phyloP scores from a whole-genome alignment of 192 early-diverging fungal species.

The Coemansia reversa region DNA sequence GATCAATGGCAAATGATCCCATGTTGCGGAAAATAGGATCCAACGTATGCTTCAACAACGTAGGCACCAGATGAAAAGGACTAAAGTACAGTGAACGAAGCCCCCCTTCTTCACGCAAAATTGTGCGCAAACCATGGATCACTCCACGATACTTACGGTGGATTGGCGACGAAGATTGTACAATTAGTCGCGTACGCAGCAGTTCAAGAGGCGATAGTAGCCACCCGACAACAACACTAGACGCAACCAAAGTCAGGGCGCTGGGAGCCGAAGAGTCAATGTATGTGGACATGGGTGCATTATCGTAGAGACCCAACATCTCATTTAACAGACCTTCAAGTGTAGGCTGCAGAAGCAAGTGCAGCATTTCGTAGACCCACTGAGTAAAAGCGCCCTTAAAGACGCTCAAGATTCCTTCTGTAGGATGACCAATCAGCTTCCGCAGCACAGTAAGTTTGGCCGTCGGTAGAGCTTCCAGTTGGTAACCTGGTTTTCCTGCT shows the following conservation, averaged over 20 bases:
- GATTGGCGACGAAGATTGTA: conserved; percentile 75
- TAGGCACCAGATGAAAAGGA: conserved; percentile 68
- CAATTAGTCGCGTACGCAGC: conserved; percentile 80
- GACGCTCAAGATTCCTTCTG: conserved; percentile 60
- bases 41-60: conserved; percentile 76
- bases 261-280: conserved; percentile 60
- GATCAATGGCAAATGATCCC: conserved; percentile 65
- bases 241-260: conserved; percentile 69
- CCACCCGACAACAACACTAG: conserved; percentile 73
- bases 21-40: conserved; percentile 70
- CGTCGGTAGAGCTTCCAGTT: conserved; percentile 60
- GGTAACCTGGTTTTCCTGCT: conserved; percentile 62
- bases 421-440: conserved; percentile 58
- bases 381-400: conserved; percentile 73
- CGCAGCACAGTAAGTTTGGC: conserved; percentile 62
- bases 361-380: conserved; percentile 74
- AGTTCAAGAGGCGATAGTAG: conserved; percentile 89
- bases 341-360: conserved; percentile 76
- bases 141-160: conserved; percentile 81
- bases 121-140: conserved; percentile 71
- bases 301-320: conserved; percentile 87
- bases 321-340: conserved; percentile 89
- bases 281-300: conserved; percentile 62
- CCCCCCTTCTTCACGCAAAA: conserved; percentile 79
- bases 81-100: conserved; percentile 66